Conservation (phyloP, 108 stramenopile species). For the Conticribra weissflogii region DNA sequence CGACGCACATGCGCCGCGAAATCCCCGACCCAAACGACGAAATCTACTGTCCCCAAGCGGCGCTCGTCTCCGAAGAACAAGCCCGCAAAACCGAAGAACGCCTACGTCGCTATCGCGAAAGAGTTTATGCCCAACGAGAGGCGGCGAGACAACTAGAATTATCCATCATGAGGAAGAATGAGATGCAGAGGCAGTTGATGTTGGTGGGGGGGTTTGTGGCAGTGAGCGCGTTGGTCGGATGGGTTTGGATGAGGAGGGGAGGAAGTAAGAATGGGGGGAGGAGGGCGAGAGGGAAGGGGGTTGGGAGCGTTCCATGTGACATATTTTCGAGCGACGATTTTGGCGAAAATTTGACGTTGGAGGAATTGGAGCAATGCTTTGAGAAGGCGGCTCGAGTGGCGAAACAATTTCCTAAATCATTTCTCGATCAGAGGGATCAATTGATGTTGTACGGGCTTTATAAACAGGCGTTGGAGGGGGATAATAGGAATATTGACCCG, state of each 20-base stretch:
- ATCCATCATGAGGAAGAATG: neutral
- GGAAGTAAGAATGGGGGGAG: neutral
- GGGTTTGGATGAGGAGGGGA: too few species aligned
- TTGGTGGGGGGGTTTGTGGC: slow-evolving; percentile 6
- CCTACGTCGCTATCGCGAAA: slow-evolving; percentile 10
- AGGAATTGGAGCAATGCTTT: slow-evolving; percentile 35
- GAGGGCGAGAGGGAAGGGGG: neutral
- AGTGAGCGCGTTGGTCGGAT: slow-evolving; percentile 4
- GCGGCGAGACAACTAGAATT: slow-evolving; percentile 6
- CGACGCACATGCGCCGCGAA: slow-evolving; percentile 25
- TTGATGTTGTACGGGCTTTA: slow-evolving; percentile 87
- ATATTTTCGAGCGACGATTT: slow-evolving; percentile 6
- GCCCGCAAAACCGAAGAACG: slow-evolving; percentile 3
- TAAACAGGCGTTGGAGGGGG: slow-evolving; percentile 87
- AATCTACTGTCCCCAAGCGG: slow-evolving; percentile 29
- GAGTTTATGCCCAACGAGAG: neutral
- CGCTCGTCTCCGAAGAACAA: slow-evolving; percentile 18
- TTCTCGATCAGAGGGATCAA: slow-evolving; percentile 58
- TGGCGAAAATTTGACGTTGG: slow-evolving; percentile 4
- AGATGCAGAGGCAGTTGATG: neutral
- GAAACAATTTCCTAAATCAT: slow-evolving; percentile 17
- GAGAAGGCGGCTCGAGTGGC: slow-evolving; percentile 26
- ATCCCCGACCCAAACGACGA: slow-evolving; percentile 10
- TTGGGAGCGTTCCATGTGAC: neutral
- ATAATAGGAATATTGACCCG: slow-evolving; percentile 41